Evolutionary conservation across 306 rosid genomes (phyloP).

Genomic region (Lagenaria siceraria): DNA sequence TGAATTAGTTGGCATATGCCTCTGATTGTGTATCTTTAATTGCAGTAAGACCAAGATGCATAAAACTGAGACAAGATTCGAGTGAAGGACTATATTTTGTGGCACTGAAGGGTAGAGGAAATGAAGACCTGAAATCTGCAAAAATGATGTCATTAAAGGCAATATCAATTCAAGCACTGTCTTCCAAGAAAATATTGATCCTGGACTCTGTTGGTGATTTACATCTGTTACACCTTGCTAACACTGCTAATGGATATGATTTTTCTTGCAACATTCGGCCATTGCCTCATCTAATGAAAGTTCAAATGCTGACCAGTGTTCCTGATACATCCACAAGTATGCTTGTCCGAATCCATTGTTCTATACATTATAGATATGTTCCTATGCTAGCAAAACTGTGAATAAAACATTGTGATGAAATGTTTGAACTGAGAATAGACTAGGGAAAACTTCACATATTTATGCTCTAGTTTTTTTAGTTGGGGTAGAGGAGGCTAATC

Average conservation of each 20-base stretch:
- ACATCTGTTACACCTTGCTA: conserved; percentile 46
- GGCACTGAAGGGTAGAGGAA: conserved; percentile 32
- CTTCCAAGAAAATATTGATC: conserved; percentile 46
- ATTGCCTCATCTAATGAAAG: conserved; percentile 53
- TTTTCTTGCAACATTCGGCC: conserved; percentile 32
- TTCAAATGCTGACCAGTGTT: conserved; percentile 45
- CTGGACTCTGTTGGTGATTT: conserved; percentile 72
- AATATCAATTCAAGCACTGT: conserved; percentile 62
- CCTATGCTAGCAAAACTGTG: conserved; percentile 4
- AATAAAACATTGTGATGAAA: background rate
- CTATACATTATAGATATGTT: conserved; percentile 6
- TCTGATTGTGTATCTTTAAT: conserved; percentile 25
- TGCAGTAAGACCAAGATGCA: conserved; percentile 52
- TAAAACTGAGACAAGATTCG: conserved; percentile 34
- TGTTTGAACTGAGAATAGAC: background rate
- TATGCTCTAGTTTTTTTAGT: background rate
- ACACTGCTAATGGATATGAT: conserved; percentile 40
- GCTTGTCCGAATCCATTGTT: conserved; percentile 14
- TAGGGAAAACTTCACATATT: background rate
- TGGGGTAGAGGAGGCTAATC: background rate
- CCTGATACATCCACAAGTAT: conserved; percentile 54
- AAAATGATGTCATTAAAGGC: conserved; percentile 34
- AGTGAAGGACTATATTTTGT: conserved; percentile 52
- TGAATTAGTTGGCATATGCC: background rate
- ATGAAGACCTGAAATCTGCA: conserved; percentile 28